Evolutionary conservation across 371 early-diverging fungal genomes (phyloP).

Genomic region (Blakeslea trispora): DNA sequence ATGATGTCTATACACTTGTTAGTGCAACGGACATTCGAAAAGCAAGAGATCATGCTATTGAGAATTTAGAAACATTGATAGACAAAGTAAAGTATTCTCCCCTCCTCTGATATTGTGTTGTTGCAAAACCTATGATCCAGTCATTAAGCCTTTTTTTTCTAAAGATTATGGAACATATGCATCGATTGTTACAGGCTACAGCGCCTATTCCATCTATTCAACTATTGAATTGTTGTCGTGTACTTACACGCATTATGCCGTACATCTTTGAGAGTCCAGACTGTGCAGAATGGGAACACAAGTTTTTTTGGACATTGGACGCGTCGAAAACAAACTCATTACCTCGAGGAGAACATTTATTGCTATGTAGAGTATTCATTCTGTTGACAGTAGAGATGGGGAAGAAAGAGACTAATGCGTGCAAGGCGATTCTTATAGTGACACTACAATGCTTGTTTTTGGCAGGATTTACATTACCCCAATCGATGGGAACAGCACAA

Average conservation of each 20-base stretch:
- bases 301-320: conserved; percentile 53
- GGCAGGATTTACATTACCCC: conserved; percentile 75
- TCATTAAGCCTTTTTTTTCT: too few relatives aligned
- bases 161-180: conserved; percentile 53
- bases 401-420: too few relatives aligned
- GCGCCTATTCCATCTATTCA: conserved; percentile 45
- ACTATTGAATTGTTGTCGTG: conserved; percentile 72
- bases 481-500: conserved; percentile 38
- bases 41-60: conserved; percentile 67
- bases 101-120: not conserved
- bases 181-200: conserved; percentile 42
- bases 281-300: conserved; percentile 54
- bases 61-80: conserved; percentile 69
- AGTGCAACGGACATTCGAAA: conserved; percentile 73
- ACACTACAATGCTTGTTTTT: conserved; percentile 57
- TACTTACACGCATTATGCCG: conserved; percentile 77
- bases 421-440: too few relatives aligned
- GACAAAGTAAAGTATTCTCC: conserved; percentile 42
- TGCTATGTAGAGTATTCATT: conserved; percentile 14
- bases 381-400: too few relatives aligned
- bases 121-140: too few relatives aligned
- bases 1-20: conserved; percentile 83
- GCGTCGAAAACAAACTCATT: conserved; percentile 12
- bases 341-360: conserved; percentile 25
- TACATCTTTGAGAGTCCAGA: conserved; percentile 72